phyloP scores from a whole-genome alignment of 805 yeast species.

The Phaffomyces thermotolerans region DNA sequence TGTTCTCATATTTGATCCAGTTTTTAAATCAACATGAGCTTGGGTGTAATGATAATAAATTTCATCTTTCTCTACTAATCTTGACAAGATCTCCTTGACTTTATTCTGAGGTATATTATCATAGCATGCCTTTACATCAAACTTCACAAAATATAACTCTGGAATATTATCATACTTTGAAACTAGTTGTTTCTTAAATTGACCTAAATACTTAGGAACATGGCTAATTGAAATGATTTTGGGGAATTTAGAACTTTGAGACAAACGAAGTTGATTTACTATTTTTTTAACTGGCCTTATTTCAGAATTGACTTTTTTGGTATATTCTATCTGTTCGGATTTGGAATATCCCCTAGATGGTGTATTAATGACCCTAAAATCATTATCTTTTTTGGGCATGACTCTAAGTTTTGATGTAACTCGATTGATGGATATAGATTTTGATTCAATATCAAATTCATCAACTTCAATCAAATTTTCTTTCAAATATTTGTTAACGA shows the following conservation, averaged over 20 bases:
- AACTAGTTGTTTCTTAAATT: conserved; percentile 29
- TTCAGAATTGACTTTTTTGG: conserved; percentile 28
- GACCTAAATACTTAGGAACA: conserved; percentile 31
- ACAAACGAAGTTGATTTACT: conserved; percentile 27
- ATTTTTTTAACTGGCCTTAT: conserved; percentile 39
- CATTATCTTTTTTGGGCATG: conserved; percentile 50
- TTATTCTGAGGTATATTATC: conserved; percentile 56
- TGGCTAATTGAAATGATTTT: conserved; percentile 38
- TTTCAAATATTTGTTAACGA: conserved; percentile 35
- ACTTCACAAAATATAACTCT: conserved; percentile 46
- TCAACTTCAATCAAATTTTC: conserved; percentile 27
- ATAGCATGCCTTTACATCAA: conserved; percentile 72
- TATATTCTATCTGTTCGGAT: conserved; percentile 28
- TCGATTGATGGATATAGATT: conserved; percentile 16
- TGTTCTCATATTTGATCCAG: neutral
- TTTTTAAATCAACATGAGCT: conserved; percentile 12
- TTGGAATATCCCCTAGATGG: conserved; percentile 37
- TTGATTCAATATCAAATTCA: conserved; percentile 11
- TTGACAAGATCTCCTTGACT: conserved; percentile 29
- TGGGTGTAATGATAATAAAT: conserved; percentile 6
- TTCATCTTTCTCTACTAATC: conserved; percentile 23
- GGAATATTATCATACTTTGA: conserved; percentile 25
- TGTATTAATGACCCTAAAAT: conserved; percentile 52
- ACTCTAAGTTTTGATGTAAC: conserved; percentile 35
- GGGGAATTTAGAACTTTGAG: conserved; percentile 22